phyloP scores from a whole-genome alignment of 768 basidiomycete species.

The Rhizopogon vinicolor region DNA sequence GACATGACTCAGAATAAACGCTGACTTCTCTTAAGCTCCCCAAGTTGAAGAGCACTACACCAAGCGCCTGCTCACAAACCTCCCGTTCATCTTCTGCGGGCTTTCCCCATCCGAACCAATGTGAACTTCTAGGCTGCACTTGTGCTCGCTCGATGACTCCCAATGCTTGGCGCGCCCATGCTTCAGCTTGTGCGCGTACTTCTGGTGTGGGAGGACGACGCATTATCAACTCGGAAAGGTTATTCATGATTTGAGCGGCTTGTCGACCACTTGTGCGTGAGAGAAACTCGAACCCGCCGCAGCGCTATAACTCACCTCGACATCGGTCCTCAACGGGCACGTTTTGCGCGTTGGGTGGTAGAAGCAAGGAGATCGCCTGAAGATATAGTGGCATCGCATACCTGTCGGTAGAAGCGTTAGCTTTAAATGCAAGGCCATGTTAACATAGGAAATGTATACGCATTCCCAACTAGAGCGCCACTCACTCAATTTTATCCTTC shows the following conservation, averaged over 20 bases:
- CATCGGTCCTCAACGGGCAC: constrained; percentile 47
- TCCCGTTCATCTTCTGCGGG: constrained; percentile 22
- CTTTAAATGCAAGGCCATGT: background rate
- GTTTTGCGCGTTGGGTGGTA: constrained; percentile 34
- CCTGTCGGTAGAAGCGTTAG: constrained; percentile 26
- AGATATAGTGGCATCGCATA: constrained; percentile 64
- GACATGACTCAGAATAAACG: background rate
- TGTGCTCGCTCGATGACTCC: constrained; percentile 26
- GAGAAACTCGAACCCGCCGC: background rate
- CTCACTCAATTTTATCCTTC: constrained; percentile 43
- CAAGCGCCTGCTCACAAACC: constrained; percentile 51
- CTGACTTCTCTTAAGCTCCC: constrained; percentile 47
- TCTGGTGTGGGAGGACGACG: constrained; percentile 31
- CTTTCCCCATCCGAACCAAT: constrained; percentile 10
- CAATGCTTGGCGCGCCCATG: constrained; percentile 54
- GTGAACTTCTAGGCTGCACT: constrained; percentile 4
- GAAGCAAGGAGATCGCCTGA: constrained; percentile 57
- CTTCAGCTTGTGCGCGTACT: constrained; percentile 44
- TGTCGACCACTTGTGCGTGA: background rate
- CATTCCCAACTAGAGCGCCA: background rate
- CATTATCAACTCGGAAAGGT: constrained; percentile 39
- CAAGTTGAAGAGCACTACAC: constrained; percentile 57
- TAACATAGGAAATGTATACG: background rate
- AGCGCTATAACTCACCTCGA: constrained; percentile 38
- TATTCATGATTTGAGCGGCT: constrained; percentile 48